A percentile compares a stretch with the other conserved stretches of the same genome.
Evolutionary conservation across 257 asterid genomes (phyloP).

Genomic region (Oldenlandia corymbosa): DNA sequence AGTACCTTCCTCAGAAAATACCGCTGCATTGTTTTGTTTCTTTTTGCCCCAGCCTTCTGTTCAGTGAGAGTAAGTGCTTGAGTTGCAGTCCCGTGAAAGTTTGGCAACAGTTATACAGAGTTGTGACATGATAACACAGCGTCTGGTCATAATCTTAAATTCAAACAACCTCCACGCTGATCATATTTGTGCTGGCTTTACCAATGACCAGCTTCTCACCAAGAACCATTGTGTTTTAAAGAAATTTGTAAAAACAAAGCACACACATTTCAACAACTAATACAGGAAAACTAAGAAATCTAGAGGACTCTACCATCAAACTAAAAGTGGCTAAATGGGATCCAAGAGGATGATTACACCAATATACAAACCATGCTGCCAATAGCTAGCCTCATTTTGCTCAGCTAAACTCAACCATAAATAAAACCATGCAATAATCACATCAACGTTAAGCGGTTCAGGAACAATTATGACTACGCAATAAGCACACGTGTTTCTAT

Average conservation of each 20-base stretch:
- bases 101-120: not conserved
- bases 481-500: not conserved
- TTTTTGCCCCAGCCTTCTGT: not conserved
- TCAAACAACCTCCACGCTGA: not conserved
- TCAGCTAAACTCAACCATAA: not conserved
- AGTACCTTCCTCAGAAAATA: not conserved
- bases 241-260: not conserved
- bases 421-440: not conserved
- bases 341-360: not conserved
- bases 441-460: not conserved
- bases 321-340: not conserved
- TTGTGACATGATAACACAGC: not conserved
- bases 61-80: not conserved
- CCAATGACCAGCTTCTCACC: not conserved
- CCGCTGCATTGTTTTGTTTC: not conserved
- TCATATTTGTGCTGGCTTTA: not conserved
- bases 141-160: not conserved
- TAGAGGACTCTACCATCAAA: not conserved
- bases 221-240: not conserved
- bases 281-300: not conserved
- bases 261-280: not conserved
- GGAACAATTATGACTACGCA: not conserved
- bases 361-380: not conserved
- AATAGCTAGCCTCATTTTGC: not conserved
- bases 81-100: not conserved